Conservation (phyloP, 2,329 filamentous ascomycete genomes). For the Monosporascus sp. region DNA sequence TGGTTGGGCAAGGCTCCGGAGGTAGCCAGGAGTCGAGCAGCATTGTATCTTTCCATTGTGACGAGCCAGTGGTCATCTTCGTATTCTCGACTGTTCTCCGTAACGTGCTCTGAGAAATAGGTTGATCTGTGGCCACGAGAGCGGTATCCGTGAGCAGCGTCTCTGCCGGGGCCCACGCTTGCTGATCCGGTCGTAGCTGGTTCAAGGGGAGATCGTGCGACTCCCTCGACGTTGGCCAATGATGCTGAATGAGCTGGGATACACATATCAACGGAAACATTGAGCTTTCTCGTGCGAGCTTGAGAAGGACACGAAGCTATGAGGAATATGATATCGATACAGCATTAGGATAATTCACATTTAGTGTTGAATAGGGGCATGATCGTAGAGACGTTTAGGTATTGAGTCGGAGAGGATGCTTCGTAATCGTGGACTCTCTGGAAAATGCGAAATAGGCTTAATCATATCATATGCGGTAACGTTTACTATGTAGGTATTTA, state of each 20-base stretch:
- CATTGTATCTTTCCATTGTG: constrained; percentile 1
- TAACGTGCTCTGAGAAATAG: constrained; percentile 2
- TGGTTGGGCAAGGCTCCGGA: constrained; percentile 5
- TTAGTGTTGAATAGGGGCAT: constrained; percentile 15
- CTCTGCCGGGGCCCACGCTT: neutral
- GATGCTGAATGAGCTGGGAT: constrained; percentile 9
- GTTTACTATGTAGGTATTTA: too few relatives aligned
- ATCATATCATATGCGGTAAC: neutral
- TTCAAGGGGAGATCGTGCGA: neutral
- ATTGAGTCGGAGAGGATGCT: neutral
- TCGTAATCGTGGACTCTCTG: neutral
- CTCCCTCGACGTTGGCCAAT: constrained; percentile 3
- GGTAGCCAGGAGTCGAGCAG: constrained; percentile 6
- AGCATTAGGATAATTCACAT: constrained; percentile 15
- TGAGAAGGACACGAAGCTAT: constrained; percentile 6
- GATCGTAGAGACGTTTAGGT: constrained; percentile 4
- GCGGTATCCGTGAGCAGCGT: constrained; percentile 11
- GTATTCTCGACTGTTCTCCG: constrained; percentile 15
- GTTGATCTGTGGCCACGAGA: constrained; percentile 7
- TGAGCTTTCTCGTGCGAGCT: constrained; percentile 5
- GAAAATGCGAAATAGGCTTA: neutral
- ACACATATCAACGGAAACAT: constrained; percentile 15
- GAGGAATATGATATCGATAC: constrained; percentile 7
- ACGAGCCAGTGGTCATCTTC: constrained; percentile 11
- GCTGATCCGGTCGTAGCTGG: neutral